Conservation (phyloP, 2,329 filamentous ascomycete species). For the Achaetomium macrosporum region DNA sequence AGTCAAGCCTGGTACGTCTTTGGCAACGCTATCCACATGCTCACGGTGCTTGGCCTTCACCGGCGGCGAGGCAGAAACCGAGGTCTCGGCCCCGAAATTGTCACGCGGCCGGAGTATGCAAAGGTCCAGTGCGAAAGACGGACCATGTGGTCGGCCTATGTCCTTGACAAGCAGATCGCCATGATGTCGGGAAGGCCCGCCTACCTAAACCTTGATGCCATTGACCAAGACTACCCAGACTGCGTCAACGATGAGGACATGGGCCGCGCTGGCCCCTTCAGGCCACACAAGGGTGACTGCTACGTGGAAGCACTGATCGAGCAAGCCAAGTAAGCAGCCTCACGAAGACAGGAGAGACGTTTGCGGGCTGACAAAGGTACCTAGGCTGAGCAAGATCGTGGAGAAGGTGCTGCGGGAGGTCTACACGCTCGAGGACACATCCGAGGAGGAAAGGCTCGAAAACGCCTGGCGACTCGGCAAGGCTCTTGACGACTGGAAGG, state of each 20-base stretch:
- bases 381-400: slow-evolving; percentile 14
- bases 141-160: slow-evolving; percentile 61
- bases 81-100: slow-evolving; percentile 14
- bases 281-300: slow-evolving; percentile 15
- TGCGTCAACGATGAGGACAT: slow-evolving; percentile 50
- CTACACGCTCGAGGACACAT: slow-evolving; percentile 18
- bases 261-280: slow-evolving; percentile 13
- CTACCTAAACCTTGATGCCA: slow-evolving; percentile 59
- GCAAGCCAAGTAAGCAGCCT: slow-evolving; percentile 12
- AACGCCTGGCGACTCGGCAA: slow-evolving; percentile 6
- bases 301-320: slow-evolving; percentile 18
- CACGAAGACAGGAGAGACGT: no score
- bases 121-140: slow-evolving; percentile 36
- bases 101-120: slow-evolving; percentile 26
- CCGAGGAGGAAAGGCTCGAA: slow-evolving; percentile 11
- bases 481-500: slow-evolving; percentile 18
- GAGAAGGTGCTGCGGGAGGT: slow-evolving; percentile 16
- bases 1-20: slow-evolving; percentile 58
- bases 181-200: slow-evolving; percentile 55
- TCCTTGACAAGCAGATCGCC: slow-evolving; percentile 58
- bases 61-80: slow-evolving; percentile 18
- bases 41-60: slow-evolving; percentile 38
- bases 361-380: background rate
- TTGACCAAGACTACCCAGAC: slow-evolving; percentile 54
- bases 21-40: slow-evolving; percentile 49